phyloP scores from a whole-genome alignment of 345 rosid genomes.

The Ailanthus altissimus region DNA sequence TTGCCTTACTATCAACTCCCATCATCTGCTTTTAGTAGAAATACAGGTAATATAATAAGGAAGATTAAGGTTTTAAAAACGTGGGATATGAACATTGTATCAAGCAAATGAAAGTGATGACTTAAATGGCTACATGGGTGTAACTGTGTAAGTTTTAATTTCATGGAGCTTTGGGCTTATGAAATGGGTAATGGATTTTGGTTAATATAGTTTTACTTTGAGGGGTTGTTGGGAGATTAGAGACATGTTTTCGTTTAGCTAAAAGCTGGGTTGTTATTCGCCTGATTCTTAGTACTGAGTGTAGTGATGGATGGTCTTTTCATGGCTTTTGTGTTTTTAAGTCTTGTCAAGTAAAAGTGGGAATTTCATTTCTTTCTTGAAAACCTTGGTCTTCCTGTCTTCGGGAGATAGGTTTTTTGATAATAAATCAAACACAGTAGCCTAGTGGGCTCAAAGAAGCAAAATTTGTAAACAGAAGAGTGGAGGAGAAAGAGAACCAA shows the following conservation, averaged over 20 bases:
- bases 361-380: not conserved
- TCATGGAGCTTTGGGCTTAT: not conserved
- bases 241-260: not conserved
- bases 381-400: conserved; percentile 27
- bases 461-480: not conserved
- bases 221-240: conserved; percentile 13
- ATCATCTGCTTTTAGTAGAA: conserved; percentile 40
- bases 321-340: conserved; percentile 22
- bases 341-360: conserved; percentile 42
- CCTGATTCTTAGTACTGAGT: conserved; percentile 18
- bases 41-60: conserved; percentile 32
- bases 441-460: conserved; percentile 16
- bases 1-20: conserved; percentile 51
- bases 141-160: conserved; percentile 5
- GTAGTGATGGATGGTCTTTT: conserved; percentile 36
- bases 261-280: conserved; percentile 9
- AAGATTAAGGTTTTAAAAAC: not conserved
- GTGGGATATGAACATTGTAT: conserved; percentile 9
- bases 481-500: not conserved
- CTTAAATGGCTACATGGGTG: not conserved
- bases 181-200: not conserved
- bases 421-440: conserved; percentile 23
- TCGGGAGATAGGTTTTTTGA: conserved; percentile 11
- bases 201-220: not conserved
- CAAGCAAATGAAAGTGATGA: conserved; percentile 18